Evolutionary conservation across 257 asterid genomes (phyloP), one percentile per base, ranked within the genome.

Genomic region (Perilla frutescens): DNA sequence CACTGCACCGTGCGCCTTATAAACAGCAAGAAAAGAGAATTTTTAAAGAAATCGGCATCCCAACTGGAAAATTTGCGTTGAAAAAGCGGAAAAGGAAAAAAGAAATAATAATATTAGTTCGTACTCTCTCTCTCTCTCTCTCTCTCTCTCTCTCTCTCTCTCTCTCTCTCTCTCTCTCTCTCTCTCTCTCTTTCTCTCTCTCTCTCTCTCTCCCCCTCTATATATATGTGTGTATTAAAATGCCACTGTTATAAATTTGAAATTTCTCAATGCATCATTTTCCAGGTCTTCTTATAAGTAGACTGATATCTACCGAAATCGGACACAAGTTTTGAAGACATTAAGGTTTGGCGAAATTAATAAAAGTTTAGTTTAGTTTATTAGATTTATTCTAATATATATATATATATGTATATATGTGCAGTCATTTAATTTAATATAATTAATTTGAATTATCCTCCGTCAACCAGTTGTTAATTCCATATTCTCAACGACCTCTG

Each of bases 301-400:
- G 57, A 7, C 34, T 34, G 55, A 31, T 63, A n/a, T 53, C 49
- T 41, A 20, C 26, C 26, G 26, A 20, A 49, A 39, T 20, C n/a
- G 48, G 56, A 26, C 37, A 59, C 67, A 41, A 51, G 41, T 77
- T 70, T 77, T 64, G 81, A 61, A 71, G 65, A 77, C 29, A 77
- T 64, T 77, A 77, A 77, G 77, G 81, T 65, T 61, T 57, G 14
- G 45, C 34, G 6, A 29, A 60, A 61, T 76, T 14, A 53, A 60
- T 57, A 12, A 44, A 34, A 51, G 1, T 20, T 20, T 20, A 41
- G 7, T 20, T 37, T 60, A 54, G 0, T 49, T 56, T 59, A 47
- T 66, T 70, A 15, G 74, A 64, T 63, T 74, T 66, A 79, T 70
- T 70, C 49, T 70, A 20, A 20, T 20, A 0, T 20, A 20, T 20